Conservation (phyloP, 1,284 basidiomycete species). For the Rhodotorula sp. region DNA sequence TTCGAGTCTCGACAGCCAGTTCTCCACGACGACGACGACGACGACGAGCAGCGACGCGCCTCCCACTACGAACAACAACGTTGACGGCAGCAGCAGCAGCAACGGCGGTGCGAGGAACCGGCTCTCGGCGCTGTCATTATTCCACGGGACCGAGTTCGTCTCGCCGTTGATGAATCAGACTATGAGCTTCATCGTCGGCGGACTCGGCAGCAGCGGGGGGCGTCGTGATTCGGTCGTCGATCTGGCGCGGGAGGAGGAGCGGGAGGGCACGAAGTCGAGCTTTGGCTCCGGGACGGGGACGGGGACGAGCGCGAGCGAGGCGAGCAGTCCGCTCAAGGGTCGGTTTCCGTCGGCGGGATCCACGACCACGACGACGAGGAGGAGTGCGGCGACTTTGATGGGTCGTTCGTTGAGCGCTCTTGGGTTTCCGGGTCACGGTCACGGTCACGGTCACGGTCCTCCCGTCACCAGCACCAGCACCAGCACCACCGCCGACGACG, state of each 20-base stretch:
- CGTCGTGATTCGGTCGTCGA: too few species aligned
- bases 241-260: too few species aligned
- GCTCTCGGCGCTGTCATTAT: background rate
- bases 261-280: background rate
- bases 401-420: background rate
- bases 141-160: background rate
- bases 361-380: background rate
- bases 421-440: background rate
- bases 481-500: background rate
- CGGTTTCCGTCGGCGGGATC: background rate
- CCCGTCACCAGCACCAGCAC: too few species aligned
- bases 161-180: constrained; percentile 11
- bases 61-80: too few species aligned
- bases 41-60: too few species aligned
- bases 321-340: background rate
- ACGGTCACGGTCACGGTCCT: background rate
- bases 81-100: too few species aligned
- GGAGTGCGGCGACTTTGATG: background rate
- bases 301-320: background rate
- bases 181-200: background rate
- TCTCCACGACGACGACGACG: too few species aligned
- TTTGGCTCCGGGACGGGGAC: background rate
- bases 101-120: background rate
- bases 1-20: background rate
- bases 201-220: background rate